Evolutionary conservation across 2,329 filamentous ascomycete species (phyloP).

Genomic region (Aspergillus nomiae): DNA sequence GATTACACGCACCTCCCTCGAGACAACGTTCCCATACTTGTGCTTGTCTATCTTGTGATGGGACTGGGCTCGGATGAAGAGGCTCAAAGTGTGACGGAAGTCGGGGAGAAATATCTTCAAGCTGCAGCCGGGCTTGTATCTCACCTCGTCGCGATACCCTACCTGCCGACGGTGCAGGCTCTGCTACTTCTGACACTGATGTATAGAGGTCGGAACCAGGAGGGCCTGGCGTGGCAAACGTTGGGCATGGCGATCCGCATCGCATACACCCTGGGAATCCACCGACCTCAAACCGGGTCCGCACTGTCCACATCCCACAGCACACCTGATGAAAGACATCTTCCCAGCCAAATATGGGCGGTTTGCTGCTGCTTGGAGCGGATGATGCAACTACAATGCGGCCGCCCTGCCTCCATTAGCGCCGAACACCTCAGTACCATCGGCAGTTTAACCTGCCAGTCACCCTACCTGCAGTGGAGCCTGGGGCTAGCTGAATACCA

Average conservation of each 20-base stretch:
- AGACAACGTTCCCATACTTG: slow-evolving; percentile 5
- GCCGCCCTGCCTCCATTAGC: slow-evolving; percentile 10
- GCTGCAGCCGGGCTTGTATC: slow-evolving; percentile 14
- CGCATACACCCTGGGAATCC: slow-evolving; percentile 17
- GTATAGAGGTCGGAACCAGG: slow-evolving; percentile 16
- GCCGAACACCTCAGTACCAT: slow-evolving; percentile 6
- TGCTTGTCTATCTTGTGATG: slow-evolving; percentile 15
- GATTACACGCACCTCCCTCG: slow-evolving; percentile 4
- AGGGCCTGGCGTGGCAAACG: slow-evolving; percentile 18
- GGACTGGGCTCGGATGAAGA: slow-evolving; percentile 15
- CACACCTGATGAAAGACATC: not conserved
- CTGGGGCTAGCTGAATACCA: slow-evolving; percentile 14
- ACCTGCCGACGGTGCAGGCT: slow-evolving; percentile 16
- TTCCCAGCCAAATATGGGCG: slow-evolving; percentile 12
- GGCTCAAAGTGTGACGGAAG: slow-evolving; percentile 9
- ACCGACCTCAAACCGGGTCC: slow-evolving; percentile 2
- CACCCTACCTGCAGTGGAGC: slow-evolving; percentile 13
- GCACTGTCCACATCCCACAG: not conserved
- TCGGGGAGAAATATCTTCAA: slow-evolving; percentile 14
- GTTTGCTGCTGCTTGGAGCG: slow-evolving; percentile 17
- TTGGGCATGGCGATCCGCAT: slow-evolving; percentile 18
- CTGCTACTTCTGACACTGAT: slow-evolving; percentile 13
- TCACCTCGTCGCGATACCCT: slow-evolving; percentile 16
- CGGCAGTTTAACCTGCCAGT: not conserved
- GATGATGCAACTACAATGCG: slow-evolving; percentile 17